These are phyloP conservation scores for Hymenoscyphus occultus DNA, from an alignment of 2,329 filamentous ascomycete genomes.

Conservation along the genomic window DNA sequence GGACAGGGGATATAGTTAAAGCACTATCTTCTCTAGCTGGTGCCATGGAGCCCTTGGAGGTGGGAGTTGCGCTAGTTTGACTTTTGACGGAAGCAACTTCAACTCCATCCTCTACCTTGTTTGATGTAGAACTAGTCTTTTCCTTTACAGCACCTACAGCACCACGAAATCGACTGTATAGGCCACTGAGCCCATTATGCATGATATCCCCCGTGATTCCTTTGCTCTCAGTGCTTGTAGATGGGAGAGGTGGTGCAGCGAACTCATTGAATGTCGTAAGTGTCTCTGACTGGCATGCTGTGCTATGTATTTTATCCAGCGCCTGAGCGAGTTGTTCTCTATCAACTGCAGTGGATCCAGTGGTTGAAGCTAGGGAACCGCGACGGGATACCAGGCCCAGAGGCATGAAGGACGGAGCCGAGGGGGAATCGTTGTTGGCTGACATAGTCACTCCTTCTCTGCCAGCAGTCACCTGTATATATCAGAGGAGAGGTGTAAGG, in stretches of 20 bases:
- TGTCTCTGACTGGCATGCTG: constrained; percentile 78
- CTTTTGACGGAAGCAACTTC: constrained; percentile 45
- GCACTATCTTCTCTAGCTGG: constrained; percentile 41
- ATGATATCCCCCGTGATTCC: constrained; percentile 69
- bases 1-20: constrained; percentile 38
- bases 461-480: neutral
- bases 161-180: constrained; percentile 82
- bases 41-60: constrained; percentile 42
- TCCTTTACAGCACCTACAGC: constrained; percentile 69
- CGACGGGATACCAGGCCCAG: constrained; percentile 37
- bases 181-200: constrained; percentile 80
- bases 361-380: constrained; percentile 49
- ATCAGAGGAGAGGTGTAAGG: neutral
- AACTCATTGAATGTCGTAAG: constrained; percentile 96
- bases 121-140: constrained; percentile 37
- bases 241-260: constrained; percentile 62
- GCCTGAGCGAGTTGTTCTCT: constrained; percentile 73
- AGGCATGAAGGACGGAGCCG: constrained; percentile 23
- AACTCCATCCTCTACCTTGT: constrained; percentile 44
- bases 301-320: constrained; percentile 83
- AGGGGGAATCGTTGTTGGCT: constrained; percentile 29
- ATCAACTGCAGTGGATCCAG: constrained; percentile 53
- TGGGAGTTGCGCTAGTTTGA: constrained; percentile 41
- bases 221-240: constrained; percentile 62
- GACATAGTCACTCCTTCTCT: constrained; percentile 29